Percentiles rank a stretch among this genome's conserved stretches.
phyloP scores from a whole-genome alignment of 2,329 filamentous ascomycete species.

The Pseudopyrenochaeta lycopersici region DNA sequence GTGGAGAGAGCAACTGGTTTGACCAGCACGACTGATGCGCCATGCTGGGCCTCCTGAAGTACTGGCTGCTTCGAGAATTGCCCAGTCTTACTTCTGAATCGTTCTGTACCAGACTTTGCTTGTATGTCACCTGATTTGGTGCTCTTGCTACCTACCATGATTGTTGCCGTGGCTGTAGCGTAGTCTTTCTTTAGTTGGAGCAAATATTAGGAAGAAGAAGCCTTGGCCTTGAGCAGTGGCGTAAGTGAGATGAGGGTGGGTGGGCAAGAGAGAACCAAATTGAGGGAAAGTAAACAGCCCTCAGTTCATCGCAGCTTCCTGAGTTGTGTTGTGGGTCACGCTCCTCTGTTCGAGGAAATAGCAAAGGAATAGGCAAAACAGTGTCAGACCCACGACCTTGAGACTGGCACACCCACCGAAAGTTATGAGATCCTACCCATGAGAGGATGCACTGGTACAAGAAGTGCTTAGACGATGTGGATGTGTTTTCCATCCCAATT shows the following conservation, averaged over 20 bases:
- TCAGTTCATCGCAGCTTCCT: background rate
- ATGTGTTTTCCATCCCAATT: too few relatives aligned
- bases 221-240: background rate
- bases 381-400: background rate
- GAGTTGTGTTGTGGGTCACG: background rate
- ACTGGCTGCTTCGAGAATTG: background rate
- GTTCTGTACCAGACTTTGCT: background rate
- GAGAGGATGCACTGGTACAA: too few relatives aligned
- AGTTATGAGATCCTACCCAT: too few relatives aligned
- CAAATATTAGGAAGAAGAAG: background rate
- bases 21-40: background rate
- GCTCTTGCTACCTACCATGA: background rate
- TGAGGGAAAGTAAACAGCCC: background rate
- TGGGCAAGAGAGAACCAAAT: background rate
- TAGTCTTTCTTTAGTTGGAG: background rate
- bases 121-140: background rate
- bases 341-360: background rate
- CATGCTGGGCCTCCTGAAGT: background rate
- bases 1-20: background rate
- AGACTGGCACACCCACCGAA: background rate
- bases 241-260: background rate
- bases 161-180: background rate
- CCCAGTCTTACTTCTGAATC: background rate
- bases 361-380: background rate
- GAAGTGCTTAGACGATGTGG: too few relatives aligned